These are phyloP conservation scores for Pythium myriotylum DNA, from an alignment of 352 stramenopile species.

Conservation along the genomic window DNA sequence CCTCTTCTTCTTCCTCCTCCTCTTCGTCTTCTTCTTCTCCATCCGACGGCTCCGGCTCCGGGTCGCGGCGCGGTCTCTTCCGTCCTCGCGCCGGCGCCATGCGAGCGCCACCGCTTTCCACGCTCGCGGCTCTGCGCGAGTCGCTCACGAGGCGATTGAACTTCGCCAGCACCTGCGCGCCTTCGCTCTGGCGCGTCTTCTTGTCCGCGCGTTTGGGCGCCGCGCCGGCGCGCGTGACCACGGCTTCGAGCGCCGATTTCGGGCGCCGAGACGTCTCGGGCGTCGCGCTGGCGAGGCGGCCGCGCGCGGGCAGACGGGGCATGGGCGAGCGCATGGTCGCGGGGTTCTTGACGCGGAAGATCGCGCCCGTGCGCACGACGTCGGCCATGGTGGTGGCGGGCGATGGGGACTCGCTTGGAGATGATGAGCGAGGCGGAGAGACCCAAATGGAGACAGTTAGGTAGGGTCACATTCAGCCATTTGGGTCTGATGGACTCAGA, in stretches of 20 bases:
- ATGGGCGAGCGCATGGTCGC: constrained; percentile 24
- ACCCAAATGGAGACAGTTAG: background rate
- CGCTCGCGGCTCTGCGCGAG: too few species aligned
- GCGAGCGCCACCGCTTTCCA: too few species aligned
- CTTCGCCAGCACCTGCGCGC: constrained; percentile 7
- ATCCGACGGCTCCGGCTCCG: constrained; percentile 11
- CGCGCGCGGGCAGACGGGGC: constrained; percentile 16
- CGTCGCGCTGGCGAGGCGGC: constrained; percentile 22
- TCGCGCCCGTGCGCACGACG: constrained; percentile 33
- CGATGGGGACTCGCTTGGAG: background rate
- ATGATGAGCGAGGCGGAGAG: background rate
- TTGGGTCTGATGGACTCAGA: constrained; percentile 6
- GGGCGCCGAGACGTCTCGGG: constrained; percentile 11
- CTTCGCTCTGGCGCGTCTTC: background rate
- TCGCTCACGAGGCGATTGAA: constrained; percentile 23
- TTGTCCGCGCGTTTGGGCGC: too few species aligned
- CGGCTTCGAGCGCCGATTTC: constrained; percentile 18
- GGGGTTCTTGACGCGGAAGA: constrained; percentile 34
- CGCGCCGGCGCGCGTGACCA: too few species aligned
- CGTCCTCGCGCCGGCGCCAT: too few species aligned
- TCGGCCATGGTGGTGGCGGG: constrained; percentile 28
- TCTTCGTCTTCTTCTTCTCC: constrained; percentile 4
- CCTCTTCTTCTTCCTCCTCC: constrained; percentile 6
- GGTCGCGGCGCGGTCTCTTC: constrained; percentile 6
- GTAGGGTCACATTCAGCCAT: background rate